A percentile compares a stretch with the other conserved stretches of the same genome.
Evolutionary conservation across 2,329 filamentous ascomycete species (phyloP).

Genomic region (Ceratocystis ficicola): DNA sequence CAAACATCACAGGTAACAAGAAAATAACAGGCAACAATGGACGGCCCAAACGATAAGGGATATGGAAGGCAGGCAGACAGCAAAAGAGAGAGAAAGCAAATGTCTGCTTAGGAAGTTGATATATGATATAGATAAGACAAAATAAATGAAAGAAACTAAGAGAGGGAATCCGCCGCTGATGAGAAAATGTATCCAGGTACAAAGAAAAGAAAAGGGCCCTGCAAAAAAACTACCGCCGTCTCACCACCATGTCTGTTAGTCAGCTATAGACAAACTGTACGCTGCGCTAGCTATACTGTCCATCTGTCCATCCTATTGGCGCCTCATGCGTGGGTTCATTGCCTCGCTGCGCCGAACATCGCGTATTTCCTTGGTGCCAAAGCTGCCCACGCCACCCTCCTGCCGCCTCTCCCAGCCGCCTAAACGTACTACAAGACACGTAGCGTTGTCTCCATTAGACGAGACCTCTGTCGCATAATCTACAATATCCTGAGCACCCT

Average conservation of each 20-base stretch:
- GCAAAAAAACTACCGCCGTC: not conserved
- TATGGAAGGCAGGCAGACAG: not conserved
- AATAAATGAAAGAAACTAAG: not conserved
- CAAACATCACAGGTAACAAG: not conserved
- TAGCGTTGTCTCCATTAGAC: constrained; percentile 53
- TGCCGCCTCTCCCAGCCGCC: constrained; percentile 59
- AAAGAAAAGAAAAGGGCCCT: constrained; percentile 1
- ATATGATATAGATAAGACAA: not conserved
- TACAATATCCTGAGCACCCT: constrained; percentile 67
- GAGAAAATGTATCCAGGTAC: constrained; percentile 6
- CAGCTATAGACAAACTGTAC: not conserved
- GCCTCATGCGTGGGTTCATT: constrained; percentile 62
- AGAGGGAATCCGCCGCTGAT: not conserved
- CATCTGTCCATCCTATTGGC: constrained; percentile 31
- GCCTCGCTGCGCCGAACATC: constrained; percentile 74
- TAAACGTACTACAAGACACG: constrained; percentile 53
- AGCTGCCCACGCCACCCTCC: constrained; percentile 76
- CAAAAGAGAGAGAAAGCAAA: not conserved
- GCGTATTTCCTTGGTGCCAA: constrained; percentile 84
- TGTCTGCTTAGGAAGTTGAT: not conserved
- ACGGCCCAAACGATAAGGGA: constrained; percentile 11
- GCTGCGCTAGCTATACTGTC: not conserved
- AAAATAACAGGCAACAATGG: too few relatives aligned
- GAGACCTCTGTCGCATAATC: constrained; percentile 80
- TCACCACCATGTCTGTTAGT: not conserved